phyloP scores from a whole-genome alignment of 2,329 filamentous ascomycete species.

The Fusarium devonianum region DNA sequence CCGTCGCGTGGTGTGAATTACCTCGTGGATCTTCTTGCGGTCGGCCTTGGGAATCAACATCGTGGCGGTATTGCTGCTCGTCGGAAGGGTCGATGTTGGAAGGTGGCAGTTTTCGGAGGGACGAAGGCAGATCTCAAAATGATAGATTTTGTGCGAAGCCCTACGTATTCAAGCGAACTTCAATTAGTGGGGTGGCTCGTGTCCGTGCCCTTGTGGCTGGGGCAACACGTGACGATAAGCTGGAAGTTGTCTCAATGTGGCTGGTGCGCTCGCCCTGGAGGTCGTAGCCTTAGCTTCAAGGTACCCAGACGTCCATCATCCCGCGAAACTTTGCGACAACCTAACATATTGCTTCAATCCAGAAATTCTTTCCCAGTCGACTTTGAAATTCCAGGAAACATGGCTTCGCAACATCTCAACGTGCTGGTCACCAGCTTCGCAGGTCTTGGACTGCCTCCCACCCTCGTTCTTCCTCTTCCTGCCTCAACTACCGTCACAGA shows the following conservation, averaged over 20 bases:
- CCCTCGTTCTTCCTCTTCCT: conserved; percentile 77
- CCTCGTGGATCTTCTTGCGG: conserved; percentile 99
- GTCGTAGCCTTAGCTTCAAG: not conserved
- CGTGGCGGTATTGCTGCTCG: conserved; percentile 64
- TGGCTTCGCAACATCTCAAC: conserved; percentile 71
- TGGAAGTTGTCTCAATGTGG: conserved; percentile 16
- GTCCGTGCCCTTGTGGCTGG: conserved; percentile 31
- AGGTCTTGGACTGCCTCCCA: conserved; percentile 83
- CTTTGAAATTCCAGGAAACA: conserved; percentile 43
- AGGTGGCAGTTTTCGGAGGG: conserved; percentile 50
- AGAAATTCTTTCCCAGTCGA: not conserved
- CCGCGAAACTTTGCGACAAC: conserved; percentile 18
- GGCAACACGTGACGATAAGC: conserved; percentile 47
- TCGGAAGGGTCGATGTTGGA: conserved; percentile 58
- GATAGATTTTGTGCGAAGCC: conserved; percentile 55
- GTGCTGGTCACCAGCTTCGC: conserved; percentile 85
- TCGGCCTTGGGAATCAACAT: conserved; percentile 99
- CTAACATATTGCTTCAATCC: not conserved
- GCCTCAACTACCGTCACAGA: conserved; percentile 70
- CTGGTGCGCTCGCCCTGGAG: conserved; percentile 25
- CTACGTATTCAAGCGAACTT: conserved; percentile 48
- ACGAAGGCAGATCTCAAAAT: conserved; percentile 51
- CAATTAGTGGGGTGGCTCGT: conserved; percentile 45
- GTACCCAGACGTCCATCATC: no score
- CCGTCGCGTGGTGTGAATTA: conserved; percentile 41